Evolutionary conservation across 164 flowering plant genomes (phyloP).

Genomic region (Annona cherimola): DNA sequence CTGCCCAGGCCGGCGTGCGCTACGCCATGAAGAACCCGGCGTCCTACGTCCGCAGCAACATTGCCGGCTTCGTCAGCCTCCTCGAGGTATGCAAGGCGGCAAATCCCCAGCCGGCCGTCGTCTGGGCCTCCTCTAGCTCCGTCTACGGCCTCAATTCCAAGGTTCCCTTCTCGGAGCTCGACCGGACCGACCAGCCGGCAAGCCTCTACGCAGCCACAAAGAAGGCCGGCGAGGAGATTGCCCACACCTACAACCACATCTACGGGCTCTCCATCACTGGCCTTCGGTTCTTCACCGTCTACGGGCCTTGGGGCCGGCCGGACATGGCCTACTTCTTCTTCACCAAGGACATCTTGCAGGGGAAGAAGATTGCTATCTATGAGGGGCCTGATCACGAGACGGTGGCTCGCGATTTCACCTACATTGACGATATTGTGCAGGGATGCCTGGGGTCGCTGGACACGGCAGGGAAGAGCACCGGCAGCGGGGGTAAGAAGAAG

Average conservation of each 20-base stretch:
- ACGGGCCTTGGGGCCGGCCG: constrained; percentile 96
- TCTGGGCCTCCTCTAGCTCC: constrained; percentile 91
- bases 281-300: constrained; percentile 84
- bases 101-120: constrained; percentile 87
- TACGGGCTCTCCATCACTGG: constrained; percentile 88
- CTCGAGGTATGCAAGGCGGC: constrained; percentile 77
- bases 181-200: constrained; percentile 91
- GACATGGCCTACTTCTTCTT: constrained; percentile 97
- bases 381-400: constrained; percentile 76
- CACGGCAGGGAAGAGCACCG: constrained; percentile 73
- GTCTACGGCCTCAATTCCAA: constrained; percentile 84
- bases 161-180: constrained; percentile 82
- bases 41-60: constrained; percentile 85
- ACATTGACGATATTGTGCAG: constrained; percentile 73
- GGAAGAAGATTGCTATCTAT: constrained; percentile 65
- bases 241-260: constrained; percentile 82
- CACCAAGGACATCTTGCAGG: constrained; percentile 72
- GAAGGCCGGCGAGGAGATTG: constrained; percentile 90
- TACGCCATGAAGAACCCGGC: constrained; percentile 90
- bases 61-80: constrained; percentile 76
- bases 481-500: constrained; percentile 92
- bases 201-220: constrained; percentile 94
- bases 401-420: constrained; percentile 90
- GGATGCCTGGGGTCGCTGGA: constrained; percentile 64
- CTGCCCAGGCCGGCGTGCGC: constrained; percentile 94